Conservation (phyloP, 768 basidiomycete species). For the Tulasnella sp. region DNA sequence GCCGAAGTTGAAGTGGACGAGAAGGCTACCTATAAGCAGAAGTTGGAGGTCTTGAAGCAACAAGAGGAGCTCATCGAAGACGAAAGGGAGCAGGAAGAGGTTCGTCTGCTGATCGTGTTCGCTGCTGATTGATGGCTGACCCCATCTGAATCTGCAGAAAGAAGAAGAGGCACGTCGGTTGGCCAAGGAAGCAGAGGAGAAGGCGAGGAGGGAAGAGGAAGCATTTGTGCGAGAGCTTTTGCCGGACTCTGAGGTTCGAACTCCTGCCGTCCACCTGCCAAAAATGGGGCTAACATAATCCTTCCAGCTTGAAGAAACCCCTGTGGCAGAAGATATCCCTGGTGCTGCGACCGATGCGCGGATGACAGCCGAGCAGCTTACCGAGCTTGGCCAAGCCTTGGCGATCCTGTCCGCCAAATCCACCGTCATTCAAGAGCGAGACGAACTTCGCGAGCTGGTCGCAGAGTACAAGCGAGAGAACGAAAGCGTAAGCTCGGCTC, state of each 20-base stretch:
- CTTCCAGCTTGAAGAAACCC: constrained; percentile 23
- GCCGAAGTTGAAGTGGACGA: constrained; percentile 96
- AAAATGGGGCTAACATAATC: background rate
- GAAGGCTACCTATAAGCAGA: constrained; percentile 94
- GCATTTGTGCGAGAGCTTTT: constrained; percentile 76
- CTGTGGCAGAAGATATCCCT: constrained; percentile 16
- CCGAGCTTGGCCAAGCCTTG: constrained; percentile 88
- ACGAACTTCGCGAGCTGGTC: constrained; percentile 87
- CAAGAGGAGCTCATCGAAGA: constrained; percentile 99
- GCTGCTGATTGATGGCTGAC: constrained; percentile 11
- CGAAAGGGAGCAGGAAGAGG: constrained; percentile 94
- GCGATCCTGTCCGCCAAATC: constrained; percentile 89
- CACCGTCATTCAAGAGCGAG: constrained; percentile 91
- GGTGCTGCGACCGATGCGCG: constrained; percentile 59
- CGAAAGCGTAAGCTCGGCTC: constrained; percentile 38
- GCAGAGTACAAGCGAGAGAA: constrained; percentile 96
- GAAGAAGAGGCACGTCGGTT: constrained; percentile 88
- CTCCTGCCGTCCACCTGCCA: background rate
- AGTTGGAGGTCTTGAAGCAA: constrained; percentile 94
- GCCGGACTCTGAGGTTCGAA: constrained; percentile 80
- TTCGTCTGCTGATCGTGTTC: constrained; percentile 29
- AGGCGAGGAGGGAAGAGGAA: constrained; percentile 54
- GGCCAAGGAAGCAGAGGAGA: constrained; percentile 73
- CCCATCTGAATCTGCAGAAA: constrained; percentile 42
- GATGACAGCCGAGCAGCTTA: constrained; percentile 95